Percentiles rank a stretch among this genome's conserved stretches.
Evolutionary conservation across 805 yeast species (phyloP).

Genomic region (Kregervanrija fluxuum): DNA sequence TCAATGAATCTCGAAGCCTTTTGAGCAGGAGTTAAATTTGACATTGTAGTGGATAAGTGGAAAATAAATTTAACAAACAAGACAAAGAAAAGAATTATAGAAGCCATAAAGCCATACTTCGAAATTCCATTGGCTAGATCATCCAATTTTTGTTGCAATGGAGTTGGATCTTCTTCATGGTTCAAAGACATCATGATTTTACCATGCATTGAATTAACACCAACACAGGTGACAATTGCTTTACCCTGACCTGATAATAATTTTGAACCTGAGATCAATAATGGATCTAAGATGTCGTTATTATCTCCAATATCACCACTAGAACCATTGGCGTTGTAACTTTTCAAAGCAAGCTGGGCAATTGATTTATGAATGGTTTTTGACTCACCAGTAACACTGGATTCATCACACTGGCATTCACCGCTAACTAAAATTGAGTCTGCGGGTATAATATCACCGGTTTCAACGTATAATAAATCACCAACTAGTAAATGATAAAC

Average conservation of each 20-base stretch:
- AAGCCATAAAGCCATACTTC: slow-evolving; percentile 86
- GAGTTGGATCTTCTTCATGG: slow-evolving; percentile 77
- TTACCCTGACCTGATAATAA: slow-evolving; percentile 79
- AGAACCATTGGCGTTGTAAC: slow-evolving; percentile 18
- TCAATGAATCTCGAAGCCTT: slow-evolving; percentile 82
- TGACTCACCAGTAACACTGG: slow-evolving; percentile 91
- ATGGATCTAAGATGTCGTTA: slow-evolving; percentile 58
- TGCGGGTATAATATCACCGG: slow-evolving; percentile 92
- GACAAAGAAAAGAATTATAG: slow-evolving; percentile 71
- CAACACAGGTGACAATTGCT: slow-evolving; percentile 86
- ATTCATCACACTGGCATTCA: slow-evolving; percentile 82
- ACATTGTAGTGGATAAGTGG: slow-evolving; percentile 38
- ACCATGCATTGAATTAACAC: slow-evolving; percentile 84
- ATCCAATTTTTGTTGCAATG: slow-evolving; percentile 76
- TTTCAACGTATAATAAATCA: slow-evolving; percentile 72
- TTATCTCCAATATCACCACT: slow-evolving; percentile 34
- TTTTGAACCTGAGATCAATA: slow-evolving; percentile 87
- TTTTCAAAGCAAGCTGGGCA: slow-evolving; percentile 35
- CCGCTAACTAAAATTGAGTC: slow-evolving; percentile 76
- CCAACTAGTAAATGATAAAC: slow-evolving; percentile 80
- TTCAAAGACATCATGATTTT: slow-evolving; percentile 78
- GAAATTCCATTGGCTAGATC: slow-evolving; percentile 88
- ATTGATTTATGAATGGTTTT: slow-evolving; percentile 68
- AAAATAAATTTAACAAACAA: slow-evolving; percentile 70
- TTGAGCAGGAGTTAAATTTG: slow-evolving; percentile 47